A percentile compares a stretch with the other conserved stretches of the same genome.
Conservation (phyloP, 495 filamentous ascomycete species). For the Xylaria palmicola region DNA sequence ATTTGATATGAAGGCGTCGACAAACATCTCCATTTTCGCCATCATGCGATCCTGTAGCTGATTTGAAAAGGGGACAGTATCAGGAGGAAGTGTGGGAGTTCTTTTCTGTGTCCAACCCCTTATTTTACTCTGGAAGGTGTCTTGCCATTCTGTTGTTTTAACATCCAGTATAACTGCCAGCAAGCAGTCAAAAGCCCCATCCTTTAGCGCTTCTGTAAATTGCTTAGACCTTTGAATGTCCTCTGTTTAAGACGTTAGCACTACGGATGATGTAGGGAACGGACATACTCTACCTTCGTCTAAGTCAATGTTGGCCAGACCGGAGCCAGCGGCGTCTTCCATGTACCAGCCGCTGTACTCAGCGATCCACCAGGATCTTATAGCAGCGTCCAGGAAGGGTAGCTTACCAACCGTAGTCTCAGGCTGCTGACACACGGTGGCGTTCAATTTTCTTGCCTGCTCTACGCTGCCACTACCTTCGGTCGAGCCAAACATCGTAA, state of each 20-base stretch:
- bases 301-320: slow-evolving; percentile 53
- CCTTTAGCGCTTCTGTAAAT: slow-evolving; percentile 75
- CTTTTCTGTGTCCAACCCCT: slow-evolving; percentile 76
- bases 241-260: slow-evolving; percentile 44
- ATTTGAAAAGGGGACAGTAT: slow-evolving; percentile 58
- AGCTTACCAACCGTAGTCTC: slow-evolving; percentile 69
- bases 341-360: slow-evolving; percentile 89
- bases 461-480: slow-evolving; percentile 58
- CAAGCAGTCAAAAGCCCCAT: slow-evolving; percentile 90
- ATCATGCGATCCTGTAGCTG: slow-evolving; percentile 69
- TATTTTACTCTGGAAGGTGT: slow-evolving; percentile 71
- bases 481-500: slow-evolving; percentile 70
- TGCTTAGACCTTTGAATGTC: slow-evolving; percentile 64
- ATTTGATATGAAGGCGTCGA: slow-evolving; percentile 90
- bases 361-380: slow-evolving; percentile 78
- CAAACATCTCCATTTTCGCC: slow-evolving; percentile 77
- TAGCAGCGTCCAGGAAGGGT: slow-evolving; percentile 70
- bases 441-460: slow-evolving; percentile 67
- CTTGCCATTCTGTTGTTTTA: slow-evolving; percentile 69
- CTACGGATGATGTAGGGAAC: background rate
- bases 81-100: slow-evolving; percentile 61
- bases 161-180: slow-evolving; percentile 79
- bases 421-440: slow-evolving; percentile 58
- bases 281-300: slow-evolving; percentile 36
- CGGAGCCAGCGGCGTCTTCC: slow-evolving; percentile 58